A percentile compares a stretch with the other conserved stretches of the same genome.
These are phyloP conservation scores for Thelonectria olida DNA, from an alignment of 2,329 filamentous ascomycete genomes.

Conservation along the genomic window DNA sequence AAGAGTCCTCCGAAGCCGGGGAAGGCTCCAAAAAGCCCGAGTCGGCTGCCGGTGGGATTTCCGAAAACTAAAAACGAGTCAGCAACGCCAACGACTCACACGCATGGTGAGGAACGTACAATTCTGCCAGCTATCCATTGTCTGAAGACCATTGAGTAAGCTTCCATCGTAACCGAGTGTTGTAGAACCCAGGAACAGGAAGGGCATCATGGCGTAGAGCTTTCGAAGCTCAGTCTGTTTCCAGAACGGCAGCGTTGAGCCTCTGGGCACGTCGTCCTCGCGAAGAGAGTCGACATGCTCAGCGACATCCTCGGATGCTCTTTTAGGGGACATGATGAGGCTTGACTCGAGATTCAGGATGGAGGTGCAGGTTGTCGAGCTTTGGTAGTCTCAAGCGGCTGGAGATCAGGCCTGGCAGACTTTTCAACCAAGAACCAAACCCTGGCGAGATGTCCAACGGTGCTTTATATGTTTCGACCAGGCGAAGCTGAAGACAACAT, in stretches of 20 bases:
- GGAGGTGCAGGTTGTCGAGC: no score
- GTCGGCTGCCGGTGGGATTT: constrained; percentile 32
- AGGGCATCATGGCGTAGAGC: constrained; percentile 35
- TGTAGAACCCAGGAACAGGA: constrained; percentile 37
- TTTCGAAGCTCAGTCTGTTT: constrained; percentile 36
- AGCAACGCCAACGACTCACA: not conserved
- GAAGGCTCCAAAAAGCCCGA: constrained; percentile 38
- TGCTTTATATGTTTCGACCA: constrained; percentile 8
- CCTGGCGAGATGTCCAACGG: not conserved
- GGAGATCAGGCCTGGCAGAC: no score
- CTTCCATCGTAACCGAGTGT: constrained; percentile 33
- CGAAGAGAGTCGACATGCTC: constrained; percentile 19
- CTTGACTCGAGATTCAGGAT: not conserved
- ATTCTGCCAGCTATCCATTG: constrained; percentile 32
- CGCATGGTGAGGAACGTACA: constrained; percentile 11
- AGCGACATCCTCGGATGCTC: constrained; percentile 11
- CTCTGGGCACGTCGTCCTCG: constrained; percentile 17
- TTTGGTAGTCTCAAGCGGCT: no score
- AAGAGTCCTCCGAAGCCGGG: constrained; percentile 37
- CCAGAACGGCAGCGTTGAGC: constrained; percentile 32
- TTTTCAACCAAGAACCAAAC: no score
- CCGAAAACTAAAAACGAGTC: constrained; percentile 29
- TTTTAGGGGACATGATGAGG: not conserved
- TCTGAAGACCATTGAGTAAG: constrained; percentile 33
- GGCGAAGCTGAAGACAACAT: not conserved